Conservation (phyloP, 2,329 filamentous ascomycete species). For the Aspergillus caelatus region DNA sequence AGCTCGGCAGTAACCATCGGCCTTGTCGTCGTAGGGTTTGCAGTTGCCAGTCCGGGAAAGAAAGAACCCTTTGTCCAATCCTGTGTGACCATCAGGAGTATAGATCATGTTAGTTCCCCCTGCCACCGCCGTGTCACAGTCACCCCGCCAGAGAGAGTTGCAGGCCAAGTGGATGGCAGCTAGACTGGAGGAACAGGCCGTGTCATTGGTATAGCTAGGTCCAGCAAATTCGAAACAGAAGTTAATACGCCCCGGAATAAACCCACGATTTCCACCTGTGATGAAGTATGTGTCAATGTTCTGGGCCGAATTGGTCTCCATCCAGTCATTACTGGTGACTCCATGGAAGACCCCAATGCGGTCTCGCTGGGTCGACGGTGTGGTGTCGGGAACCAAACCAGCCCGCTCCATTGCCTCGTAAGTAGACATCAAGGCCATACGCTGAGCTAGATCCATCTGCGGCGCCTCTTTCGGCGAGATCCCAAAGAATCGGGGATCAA, state of each 20-base stretch:
- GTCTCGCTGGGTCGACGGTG: conserved; percentile 63
- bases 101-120: conserved; percentile 73
- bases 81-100: conserved; percentile 76
- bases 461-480: conserved; percentile 72
- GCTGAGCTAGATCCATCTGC: conserved; percentile 78
- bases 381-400: conserved; percentile 72
- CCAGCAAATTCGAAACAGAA: conserved; percentile 77
- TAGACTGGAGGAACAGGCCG: conserved; percentile 73
- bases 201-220: conserved; percentile 71
- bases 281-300: conserved; percentile 70
- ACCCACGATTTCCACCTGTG: conserved; percentile 62
- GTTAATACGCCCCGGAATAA: conserved; percentile 66
- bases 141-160: conserved; percentile 70
- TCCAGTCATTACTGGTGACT: conserved; percentile 68
- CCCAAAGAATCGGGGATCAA: conserved; percentile 46
- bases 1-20: conserved; percentile 58
- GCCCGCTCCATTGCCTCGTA: conserved; percentile 79
- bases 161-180: conserved; percentile 73
- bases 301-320: conserved; percentile 70
- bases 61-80: conserved; percentile 59
- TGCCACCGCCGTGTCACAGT: conserved; percentile 77
- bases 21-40: conserved; percentile 51
- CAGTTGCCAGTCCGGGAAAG: conserved; percentile 46
- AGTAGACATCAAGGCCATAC: conserved; percentile 73
- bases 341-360: conserved; percentile 73